A percentile compares a stretch with the other conserved stretches of the same genome.
Conservation (phyloP, 2,329 filamentous ascomycete species). For the Epichloe uncinata region DNA sequence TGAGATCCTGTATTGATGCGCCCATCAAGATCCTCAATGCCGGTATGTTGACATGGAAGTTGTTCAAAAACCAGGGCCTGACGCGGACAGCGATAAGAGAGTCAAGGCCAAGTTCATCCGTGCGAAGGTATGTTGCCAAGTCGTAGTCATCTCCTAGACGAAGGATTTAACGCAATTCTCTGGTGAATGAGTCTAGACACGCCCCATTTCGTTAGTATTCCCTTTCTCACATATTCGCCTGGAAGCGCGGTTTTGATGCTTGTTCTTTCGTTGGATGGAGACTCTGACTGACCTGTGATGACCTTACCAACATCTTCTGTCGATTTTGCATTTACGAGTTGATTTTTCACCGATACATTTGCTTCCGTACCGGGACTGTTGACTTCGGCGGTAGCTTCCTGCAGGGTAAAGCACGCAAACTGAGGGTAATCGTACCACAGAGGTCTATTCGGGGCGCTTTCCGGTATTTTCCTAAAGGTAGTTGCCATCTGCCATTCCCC, state of each 20-base stretch:
- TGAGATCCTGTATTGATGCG: conserved; percentile 8
- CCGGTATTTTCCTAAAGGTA: neutral
- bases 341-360: neutral
- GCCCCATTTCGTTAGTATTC: neutral
- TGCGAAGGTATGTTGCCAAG: neutral
- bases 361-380: neutral
- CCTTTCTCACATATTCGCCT: no score
- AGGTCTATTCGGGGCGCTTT: neutral
- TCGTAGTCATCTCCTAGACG: neutral
- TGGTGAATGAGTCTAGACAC: neutral
- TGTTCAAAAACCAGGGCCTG: conserved; percentile 35
- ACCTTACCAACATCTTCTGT: neutral
- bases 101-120: conserved; percentile 15
- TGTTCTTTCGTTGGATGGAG: neutral
- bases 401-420: neutral
- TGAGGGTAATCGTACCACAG: neutral
- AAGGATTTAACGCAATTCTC: neutral
- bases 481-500: neutral
- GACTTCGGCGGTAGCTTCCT: neutral
- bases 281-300: neutral
- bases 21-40: conserved; percentile 25
- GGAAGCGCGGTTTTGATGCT: neutral
- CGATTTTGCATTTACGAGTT: neutral
- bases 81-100: conserved; percentile 23
- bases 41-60: conserved; percentile 28